Conservation (phyloP, 2,329 filamentous ascomycete genomes). For the Xylaria digitata region DNA sequence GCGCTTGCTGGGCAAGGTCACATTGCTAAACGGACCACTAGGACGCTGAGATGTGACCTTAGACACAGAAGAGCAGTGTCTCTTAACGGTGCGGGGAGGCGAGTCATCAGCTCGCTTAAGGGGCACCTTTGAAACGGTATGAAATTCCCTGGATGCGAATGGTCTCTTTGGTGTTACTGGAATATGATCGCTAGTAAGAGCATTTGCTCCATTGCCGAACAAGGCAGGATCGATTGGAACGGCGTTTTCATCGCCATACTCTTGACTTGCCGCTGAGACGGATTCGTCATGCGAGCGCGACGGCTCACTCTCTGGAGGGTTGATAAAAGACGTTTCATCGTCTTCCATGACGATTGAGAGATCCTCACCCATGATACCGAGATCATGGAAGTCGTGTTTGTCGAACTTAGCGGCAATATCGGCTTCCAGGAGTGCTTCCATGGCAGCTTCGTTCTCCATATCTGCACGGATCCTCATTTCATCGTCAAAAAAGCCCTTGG, state of each 20-base stretch:
- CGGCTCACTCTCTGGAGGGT: constrained; percentile 52
- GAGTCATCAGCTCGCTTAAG: constrained; percentile 74
- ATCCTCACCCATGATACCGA: constrained; percentile 66
- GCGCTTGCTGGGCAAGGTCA: constrained; percentile 63
- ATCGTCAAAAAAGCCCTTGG: constrained; percentile 70
- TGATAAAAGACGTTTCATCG: constrained; percentile 68
- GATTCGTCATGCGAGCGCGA: constrained; percentile 53
- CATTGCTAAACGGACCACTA: constrained; percentile 58
- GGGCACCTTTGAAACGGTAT: constrained; percentile 82
- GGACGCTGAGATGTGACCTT: constrained; percentile 59
- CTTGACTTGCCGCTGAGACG: constrained; percentile 71
- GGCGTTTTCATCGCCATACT: constrained; percentile 75
- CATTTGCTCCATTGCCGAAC: constrained; percentile 41
- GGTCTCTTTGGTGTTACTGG: constrained; percentile 68
- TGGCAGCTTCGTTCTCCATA: constrained; percentile 49
- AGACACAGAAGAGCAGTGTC: constrained; percentile 63
- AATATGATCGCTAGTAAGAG: constrained; percentile 43
- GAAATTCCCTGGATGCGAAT: constrained; percentile 65
- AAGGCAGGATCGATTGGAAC: constrained; percentile 66
- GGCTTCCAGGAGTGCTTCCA: constrained; percentile 44
- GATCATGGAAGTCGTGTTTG: constrained; percentile 60
- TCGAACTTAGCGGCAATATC: constrained; percentile 53
- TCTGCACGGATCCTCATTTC: constrained; percentile 62
- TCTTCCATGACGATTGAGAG: constrained; percentile 68
- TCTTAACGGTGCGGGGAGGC: constrained; percentile 60